Evolutionary conservation across 2,329 filamentous ascomycete genomes (phyloP).

Genomic region (Helminthosporium solani): DNA sequence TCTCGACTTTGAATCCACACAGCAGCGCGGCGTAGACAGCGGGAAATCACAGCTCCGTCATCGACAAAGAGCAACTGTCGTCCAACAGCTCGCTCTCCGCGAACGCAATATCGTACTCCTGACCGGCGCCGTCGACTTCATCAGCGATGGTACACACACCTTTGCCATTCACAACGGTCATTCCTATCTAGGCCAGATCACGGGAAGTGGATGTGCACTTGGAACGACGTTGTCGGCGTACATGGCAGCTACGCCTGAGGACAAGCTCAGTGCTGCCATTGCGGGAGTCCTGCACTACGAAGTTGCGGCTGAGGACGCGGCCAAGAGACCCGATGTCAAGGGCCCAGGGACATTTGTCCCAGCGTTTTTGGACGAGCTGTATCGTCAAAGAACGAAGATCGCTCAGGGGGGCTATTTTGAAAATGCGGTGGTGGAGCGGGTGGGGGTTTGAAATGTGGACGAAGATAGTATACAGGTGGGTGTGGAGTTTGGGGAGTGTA

Average conservation of each 20-base stretch:
- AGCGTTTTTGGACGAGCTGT: slow-evolving; percentile 75
- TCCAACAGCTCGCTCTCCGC: slow-evolving; percentile 64
- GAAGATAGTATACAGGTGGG: too few species aligned
- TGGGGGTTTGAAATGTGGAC: slow-evolving; percentile 11
- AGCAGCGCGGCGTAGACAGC: slow-evolving; percentile 85
- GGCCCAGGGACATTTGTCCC: slow-evolving; percentile 88
- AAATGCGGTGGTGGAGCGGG: slow-evolving; percentile 16
- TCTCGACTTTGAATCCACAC: slow-evolving; percentile 38
- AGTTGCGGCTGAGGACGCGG: slow-evolving; percentile 70
- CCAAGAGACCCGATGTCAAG: slow-evolving; percentile 58
- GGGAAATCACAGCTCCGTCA: slow-evolving; percentile 56
- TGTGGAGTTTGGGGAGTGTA: too few species aligned
- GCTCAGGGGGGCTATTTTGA: slow-evolving; percentile 9
- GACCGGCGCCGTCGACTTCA: slow-evolving; percentile 75
- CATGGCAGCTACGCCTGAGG: slow-evolving; percentile 57
- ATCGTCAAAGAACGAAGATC: slow-evolving; percentile 22
- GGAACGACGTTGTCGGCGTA: slow-evolving; percentile 79
- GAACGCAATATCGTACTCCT: slow-evolving; percentile 75
- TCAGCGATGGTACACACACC: slow-evolving; percentile 72
- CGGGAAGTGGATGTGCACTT: slow-evolving; percentile 77
- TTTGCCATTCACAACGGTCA: slow-evolving; percentile 76
- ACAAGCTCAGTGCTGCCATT: slow-evolving; percentile 65
- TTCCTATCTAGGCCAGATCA: slow-evolving; percentile 66
- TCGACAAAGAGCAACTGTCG: slow-evolving; percentile 62
- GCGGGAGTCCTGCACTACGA: slow-evolving; percentile 77